Evolutionary conservation across 169 alveolate species (phyloP).

Genomic region (Babesia sp.): DNA sequence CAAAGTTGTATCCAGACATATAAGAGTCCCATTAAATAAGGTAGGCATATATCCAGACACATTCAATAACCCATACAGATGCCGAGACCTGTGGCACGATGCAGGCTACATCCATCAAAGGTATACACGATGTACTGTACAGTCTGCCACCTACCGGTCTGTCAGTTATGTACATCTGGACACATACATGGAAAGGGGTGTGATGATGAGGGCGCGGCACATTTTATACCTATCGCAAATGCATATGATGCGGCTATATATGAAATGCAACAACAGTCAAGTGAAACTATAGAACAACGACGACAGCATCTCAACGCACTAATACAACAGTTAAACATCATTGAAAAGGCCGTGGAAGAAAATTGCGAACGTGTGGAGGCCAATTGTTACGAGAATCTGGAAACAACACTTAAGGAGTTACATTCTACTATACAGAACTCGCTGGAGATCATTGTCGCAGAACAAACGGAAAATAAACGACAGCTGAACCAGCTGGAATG

Average conservation of each 20-base stretch:
- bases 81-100: constrained; percentile 79
- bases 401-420: constrained; percentile 43
- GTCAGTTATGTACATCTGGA: constrained; percentile 79
- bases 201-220: constrained; percentile 11
- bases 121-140: constrained; percentile 75
- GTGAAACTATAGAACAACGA: constrained; percentile 13
- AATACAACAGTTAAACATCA: constrained; percentile 9
- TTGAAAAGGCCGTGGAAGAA: constrained; percentile 24
- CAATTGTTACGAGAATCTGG: constrained; percentile 57
- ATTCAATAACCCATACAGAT: constrained; percentile 43
- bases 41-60: constrained; percentile 40
- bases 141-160: constrained; percentile 79
- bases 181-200: constrained; percentile 71
- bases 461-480: constrained; percentile 62
- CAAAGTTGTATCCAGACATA: constrained; percentile 85
- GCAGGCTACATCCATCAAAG: constrained; percentile 77
- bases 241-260: constrained; percentile 68
- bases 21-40: constrained; percentile 84
- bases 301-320: constrained; percentile 18
- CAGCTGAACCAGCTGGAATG: constrained; percentile 58
- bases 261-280: constrained; percentile 47
- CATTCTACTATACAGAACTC: constrained; percentile 21
- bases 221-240: constrained; percentile 59
- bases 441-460: constrained; percentile 39
- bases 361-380: constrained; percentile 62